A percentile compares a stretch with the other conserved stretches of the same genome.
These are phyloP conservation scores for Populus davidiana DNA, from an alignment of 345 rosid genomes.

Conservation along the genomic window DNA sequence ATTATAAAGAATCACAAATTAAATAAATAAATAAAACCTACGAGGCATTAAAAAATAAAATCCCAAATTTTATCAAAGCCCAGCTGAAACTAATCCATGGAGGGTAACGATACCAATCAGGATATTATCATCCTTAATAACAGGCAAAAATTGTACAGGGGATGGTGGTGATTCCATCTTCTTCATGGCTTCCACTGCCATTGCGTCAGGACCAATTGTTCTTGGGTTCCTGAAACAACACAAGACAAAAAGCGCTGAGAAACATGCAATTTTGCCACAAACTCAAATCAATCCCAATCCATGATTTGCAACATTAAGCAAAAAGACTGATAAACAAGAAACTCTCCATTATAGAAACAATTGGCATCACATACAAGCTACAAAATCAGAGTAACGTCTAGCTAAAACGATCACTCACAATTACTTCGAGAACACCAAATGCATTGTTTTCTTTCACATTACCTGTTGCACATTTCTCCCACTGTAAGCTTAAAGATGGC, in stretches of 20 bases:
- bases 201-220: conserved; percentile 75
- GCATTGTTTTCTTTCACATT: background rate
- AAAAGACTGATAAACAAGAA: background rate
- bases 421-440: background rate
- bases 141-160: conserved; percentile 93
- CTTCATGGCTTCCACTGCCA: conserved; percentile 98
- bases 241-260: conserved; percentile 1
- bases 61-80: conserved; percentile 43
- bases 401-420: background rate
- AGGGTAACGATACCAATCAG: conserved; percentile 87
- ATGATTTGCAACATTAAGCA: background rate
- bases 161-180: conserved; percentile 98
- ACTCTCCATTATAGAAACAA: background rate
- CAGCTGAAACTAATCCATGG: conserved; percentile 94
- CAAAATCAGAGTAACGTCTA: background rate
- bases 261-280: background rate
- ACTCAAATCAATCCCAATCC: background rate
- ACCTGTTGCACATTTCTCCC: conserved; percentile 97
- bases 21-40: background rate
- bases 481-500: conserved; percentile 89
- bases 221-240: conserved; percentile 69
- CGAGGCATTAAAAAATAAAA: background rate
- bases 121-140: conserved; percentile 50
- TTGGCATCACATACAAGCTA: background rate
- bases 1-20: background rate